Percentiles rank a stretch among this genome's conserved stretches.
These are phyloP conservation scores for Candida gorgasii DNA, from an alignment of 805 yeast species.

Conservation along the genomic window DNA sequence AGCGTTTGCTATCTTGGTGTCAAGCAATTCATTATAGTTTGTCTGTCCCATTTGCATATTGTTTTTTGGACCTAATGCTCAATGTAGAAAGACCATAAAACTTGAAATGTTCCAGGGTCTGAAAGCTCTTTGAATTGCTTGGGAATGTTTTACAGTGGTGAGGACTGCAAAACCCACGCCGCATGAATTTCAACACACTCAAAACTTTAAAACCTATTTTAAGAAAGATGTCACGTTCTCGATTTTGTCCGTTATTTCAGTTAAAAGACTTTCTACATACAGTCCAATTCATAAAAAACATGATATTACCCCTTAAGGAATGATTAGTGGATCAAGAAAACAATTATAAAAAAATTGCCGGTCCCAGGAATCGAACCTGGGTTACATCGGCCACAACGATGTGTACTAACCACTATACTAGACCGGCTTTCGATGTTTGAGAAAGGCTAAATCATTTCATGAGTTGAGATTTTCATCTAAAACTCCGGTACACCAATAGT, in stretches of 20 bases:
- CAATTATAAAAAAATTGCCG: slow-evolving; percentile 28
- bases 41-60: neutral
- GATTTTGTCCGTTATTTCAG: too few relatives aligned
- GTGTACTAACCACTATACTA: slow-evolving; percentile 50
- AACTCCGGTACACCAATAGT: too few relatives aligned
- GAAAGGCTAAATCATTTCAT: neutral
- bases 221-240: too few relatives aligned
- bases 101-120: neutral
- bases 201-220: neutral
- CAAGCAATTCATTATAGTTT: slow-evolving; percentile 2
- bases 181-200: slow-evolving; percentile 12
- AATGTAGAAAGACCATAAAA: too few relatives aligned
- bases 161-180: slow-evolving; percentile 9
- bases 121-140: neutral
- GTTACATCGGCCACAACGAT: slow-evolving; percentile 50
- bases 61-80: neutral
- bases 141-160: neutral
- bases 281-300: too few relatives aligned
- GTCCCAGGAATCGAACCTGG: slow-evolving; percentile 52
- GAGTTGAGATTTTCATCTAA: too few relatives aligned
- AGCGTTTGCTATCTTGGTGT: slow-evolving; percentile 27
- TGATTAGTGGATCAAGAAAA: too few relatives aligned
- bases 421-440: slow-evolving; percentile 20
- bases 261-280: too few relatives aligned
- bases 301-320: too few relatives aligned